Conservation (phyloP, 169 alveolate species). For the Cryptosporidium viatorum region DNA sequence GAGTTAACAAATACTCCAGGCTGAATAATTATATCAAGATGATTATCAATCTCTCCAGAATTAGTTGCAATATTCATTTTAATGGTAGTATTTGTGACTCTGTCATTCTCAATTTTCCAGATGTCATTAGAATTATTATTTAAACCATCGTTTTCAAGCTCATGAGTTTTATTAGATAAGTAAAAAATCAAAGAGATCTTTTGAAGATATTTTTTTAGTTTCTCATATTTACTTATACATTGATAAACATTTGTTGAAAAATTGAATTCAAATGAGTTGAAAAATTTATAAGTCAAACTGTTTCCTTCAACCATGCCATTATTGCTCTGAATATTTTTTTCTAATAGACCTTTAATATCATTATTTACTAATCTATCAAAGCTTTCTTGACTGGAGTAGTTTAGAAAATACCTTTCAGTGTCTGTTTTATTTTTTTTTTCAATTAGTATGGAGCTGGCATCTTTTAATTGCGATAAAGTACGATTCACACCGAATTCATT, state of each 20-base stretch:
- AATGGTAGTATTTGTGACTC: not conserved
- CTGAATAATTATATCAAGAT: constrained; percentile 5
- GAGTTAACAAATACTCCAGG: constrained; percentile 22
- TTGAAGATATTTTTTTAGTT: constrained; percentile 13
- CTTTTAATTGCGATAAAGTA: not conserved
- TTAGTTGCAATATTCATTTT: constrained; percentile 25
- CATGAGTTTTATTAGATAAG: not conserved
- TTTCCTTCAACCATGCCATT: not conserved
- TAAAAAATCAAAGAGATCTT: constrained; percentile 40
- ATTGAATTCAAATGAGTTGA: constrained; percentile 16
- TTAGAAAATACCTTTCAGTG: not conserved
- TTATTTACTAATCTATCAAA: not conserved
- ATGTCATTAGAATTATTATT: not conserved
- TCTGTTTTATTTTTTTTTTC: not conserved
- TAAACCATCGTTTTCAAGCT: constrained; percentile 33
- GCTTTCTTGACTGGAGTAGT: not conserved
- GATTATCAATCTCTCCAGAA: not conserved
- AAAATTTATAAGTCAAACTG: not conserved
- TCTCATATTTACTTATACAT: constrained; percentile 12
- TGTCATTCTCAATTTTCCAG: constrained; percentile 9
- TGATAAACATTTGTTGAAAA: not conserved
- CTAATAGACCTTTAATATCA: not conserved
- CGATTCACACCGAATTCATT: not conserved
- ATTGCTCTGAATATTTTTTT: not conserved
- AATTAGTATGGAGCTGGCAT: not conserved